These are phyloP conservation scores for Blastomyces silverae DNA, from an alignment of 2,329 filamentous ascomycete genomes.

Conservation along the genomic window DNA sequence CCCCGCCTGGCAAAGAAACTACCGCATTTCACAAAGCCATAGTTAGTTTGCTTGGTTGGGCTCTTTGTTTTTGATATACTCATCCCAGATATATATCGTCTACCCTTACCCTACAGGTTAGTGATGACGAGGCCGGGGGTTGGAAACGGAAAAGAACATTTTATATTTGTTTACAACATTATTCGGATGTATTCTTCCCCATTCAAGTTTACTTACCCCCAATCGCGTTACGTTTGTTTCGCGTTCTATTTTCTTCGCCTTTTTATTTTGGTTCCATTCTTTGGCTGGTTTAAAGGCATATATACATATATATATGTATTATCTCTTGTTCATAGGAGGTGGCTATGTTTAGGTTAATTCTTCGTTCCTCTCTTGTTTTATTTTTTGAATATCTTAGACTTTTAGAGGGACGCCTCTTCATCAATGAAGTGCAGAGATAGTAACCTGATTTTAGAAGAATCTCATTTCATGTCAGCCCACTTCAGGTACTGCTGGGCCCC, in stretches of 20 bases:
- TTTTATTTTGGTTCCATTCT: neutral
- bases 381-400: neutral
- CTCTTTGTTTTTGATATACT: neutral
- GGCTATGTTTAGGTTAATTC: neutral
- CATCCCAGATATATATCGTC: slow-evolving; percentile 16
- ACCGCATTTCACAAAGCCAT: neutral
- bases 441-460: neutral
- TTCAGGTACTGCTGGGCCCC: neutral
- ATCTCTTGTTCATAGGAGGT: neutral
- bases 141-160: neutral
- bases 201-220: neutral
- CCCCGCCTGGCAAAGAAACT: neutral
- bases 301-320: neutral
- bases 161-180: neutral
- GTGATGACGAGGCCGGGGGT: neutral
- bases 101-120: neutral
- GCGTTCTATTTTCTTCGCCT: too few relatives aligned
- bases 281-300: neutral
- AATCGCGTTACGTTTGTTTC: neutral
- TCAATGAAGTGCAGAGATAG: neutral
- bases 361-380: neutral
- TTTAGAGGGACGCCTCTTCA: neutral
- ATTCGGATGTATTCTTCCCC: neutral
- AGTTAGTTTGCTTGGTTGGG: neutral
- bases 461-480: neutral